Percentiles rank a stretch among this genome's conserved stretches.
These are phyloP conservation scores for Sporothrix dimorphospora DNA, from an alignment of 2,329 filamentous ascomycete genomes.

Conservation along the genomic window DNA sequence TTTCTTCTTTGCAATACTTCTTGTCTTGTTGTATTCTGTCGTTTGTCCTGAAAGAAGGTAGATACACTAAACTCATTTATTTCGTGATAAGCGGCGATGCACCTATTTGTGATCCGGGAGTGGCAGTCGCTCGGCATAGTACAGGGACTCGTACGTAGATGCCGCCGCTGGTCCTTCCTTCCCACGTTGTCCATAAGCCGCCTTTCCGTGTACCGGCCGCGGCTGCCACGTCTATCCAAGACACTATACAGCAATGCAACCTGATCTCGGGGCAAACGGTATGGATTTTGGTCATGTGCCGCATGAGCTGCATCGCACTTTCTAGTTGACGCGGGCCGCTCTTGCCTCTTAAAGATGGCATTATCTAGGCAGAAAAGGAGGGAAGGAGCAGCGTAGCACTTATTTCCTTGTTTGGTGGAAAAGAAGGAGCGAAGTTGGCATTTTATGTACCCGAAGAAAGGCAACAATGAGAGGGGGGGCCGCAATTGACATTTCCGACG, in stretches of 20 bases:
- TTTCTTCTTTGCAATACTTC: neutral
- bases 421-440: neutral
- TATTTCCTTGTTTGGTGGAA: neutral
- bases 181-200: neutral
- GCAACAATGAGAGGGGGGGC: neutral
- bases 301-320: neutral
- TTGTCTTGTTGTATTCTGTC: neutral
- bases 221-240: neutral
- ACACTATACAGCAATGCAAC: neutral
- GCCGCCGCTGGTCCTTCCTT: no score
- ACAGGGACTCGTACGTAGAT: no score
- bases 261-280: neutral
- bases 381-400: neutral
- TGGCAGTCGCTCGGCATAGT: no score
- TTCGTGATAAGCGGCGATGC: no score
- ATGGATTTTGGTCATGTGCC: neutral
- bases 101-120: no score
- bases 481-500: neutral
- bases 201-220: neutral
- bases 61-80: no score
- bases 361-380: neutral
- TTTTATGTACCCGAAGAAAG: neutral
- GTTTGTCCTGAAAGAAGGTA: no score
- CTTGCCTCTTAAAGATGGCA: neutral
- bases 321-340: neutral